phyloP scores from a whole-genome alignment of 106 monocot species.

The Acorus calamus region DNA sequence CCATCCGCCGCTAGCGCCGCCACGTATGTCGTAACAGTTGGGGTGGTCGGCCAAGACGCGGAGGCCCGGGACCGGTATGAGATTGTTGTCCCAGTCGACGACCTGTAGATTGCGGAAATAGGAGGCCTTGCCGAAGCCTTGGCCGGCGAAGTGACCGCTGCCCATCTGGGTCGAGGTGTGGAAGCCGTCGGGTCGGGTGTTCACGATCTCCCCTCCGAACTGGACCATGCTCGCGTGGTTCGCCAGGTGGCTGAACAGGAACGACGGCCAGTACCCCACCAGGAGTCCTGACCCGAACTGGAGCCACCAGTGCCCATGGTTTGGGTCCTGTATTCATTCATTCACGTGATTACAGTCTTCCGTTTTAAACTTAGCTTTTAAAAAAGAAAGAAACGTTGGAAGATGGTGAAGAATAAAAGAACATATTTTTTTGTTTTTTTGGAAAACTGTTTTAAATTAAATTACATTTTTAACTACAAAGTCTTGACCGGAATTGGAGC shows the following conservation, averaged over 20 bases:
- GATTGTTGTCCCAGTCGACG: conserved; percentile 86
- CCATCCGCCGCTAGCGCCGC: conserved; percentile 57
- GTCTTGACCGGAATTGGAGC: too few relatives aligned
- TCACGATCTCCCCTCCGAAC: conserved; percentile 77
- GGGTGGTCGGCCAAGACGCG: conserved; percentile 69
- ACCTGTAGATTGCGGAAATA: conserved; percentile 86
- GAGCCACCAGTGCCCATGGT: conserved; percentile 96
- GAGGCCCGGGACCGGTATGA: conserved; percentile 42
- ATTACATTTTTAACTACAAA: too few relatives aligned
- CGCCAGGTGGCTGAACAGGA: conserved; percentile 49
- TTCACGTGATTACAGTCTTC: too few relatives aligned
- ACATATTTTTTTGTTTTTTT: too few relatives aligned
- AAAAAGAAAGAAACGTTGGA: too few relatives aligned
- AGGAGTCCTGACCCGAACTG: conserved; percentile 67
- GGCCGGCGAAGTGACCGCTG: conserved; percentile 68
- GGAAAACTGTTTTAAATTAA: too few relatives aligned
- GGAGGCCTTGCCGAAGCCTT: conserved; percentile 67
- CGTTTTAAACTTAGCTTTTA: too few relatives aligned
- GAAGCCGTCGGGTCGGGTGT: conserved; percentile 35
- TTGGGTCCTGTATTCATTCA: conserved; percentile 87
- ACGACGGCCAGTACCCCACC: conserved; percentile 82
- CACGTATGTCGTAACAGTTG: conserved; percentile 63
- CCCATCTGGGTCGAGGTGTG: conserved; percentile 94
- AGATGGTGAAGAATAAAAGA: too few relatives aligned
- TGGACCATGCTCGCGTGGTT: conserved; percentile 69